These are phyloP conservation scores for bread wheat (Triticum aestivum) DNA, from an alignment of 176 grass and related monocot species.

Conservation along the genomic window DNA sequence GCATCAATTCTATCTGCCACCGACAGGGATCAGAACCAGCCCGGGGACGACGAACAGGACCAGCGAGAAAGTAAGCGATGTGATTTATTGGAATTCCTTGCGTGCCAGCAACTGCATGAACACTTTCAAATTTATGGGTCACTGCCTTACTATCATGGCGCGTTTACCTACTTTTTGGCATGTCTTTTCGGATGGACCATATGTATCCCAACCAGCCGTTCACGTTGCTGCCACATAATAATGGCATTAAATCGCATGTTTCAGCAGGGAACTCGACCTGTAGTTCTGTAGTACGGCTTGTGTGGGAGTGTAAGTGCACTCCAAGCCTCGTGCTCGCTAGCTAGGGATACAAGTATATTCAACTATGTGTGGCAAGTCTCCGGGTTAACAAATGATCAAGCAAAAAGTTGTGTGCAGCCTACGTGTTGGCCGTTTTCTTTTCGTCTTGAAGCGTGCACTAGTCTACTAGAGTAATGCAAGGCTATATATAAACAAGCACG, in stretches of 20 bases:
- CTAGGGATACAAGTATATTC: not conserved
- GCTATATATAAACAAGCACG: slow-evolving; percentile 46
- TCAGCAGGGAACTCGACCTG: not conserved
- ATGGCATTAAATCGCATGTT: slow-evolving; percentile 3
- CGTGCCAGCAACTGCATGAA: slow-evolving; percentile 44
- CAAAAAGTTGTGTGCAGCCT: slow-evolving; percentile 27
- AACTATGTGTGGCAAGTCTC: slow-evolving; percentile 13
- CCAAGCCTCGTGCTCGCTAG: slow-evolving; percentile 11
- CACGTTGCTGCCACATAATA: slow-evolving; percentile 20
- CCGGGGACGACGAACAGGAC: slow-evolving; percentile 11
- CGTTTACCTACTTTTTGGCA: not conserved
- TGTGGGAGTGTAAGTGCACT: slow-evolving; percentile 5
- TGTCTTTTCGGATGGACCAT: not conserved
- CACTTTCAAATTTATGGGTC: slow-evolving; percentile 9
- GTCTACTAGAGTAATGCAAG: slow-evolving; percentile 18
- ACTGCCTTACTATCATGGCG: not conserved
- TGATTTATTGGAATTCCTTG: slow-evolving; percentile 34
- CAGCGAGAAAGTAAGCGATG: slow-evolving; percentile 28
- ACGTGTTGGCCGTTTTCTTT: slow-evolving; percentile 34
- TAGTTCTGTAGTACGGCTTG: slow-evolving; percentile 6
- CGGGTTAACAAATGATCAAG: slow-evolving; percentile 25
- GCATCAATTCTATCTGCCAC: slow-evolving; percentile 37
- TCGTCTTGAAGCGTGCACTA: slow-evolving; percentile 25
- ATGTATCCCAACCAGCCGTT: not conserved
- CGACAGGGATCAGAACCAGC: slow-evolving; percentile 27